Base-by-base conservation (phyloP, 2,329 filamentous ascomycete species). In the Ophiostoma australiae region DNA sequence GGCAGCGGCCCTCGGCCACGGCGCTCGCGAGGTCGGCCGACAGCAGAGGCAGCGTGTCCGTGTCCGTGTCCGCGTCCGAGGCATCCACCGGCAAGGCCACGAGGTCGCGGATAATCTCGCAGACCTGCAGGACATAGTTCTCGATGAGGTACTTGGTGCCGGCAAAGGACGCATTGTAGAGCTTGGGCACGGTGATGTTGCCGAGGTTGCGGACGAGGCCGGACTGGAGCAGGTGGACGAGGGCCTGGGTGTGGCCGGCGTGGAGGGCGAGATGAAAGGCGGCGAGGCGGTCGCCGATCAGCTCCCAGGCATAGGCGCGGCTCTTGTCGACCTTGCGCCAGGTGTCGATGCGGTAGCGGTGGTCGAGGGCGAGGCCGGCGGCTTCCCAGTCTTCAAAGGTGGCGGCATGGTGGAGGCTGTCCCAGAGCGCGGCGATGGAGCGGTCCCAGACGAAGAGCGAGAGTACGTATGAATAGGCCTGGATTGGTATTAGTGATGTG, bases 121-220 rank as follows among this genome's bases (percentile, higher is more conserved):
- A 91, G 48, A 97, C 90, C 77, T 94, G 89, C 0, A 90, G 89
- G 73, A 97, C 90, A 77, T 97, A 97, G 79, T 96, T 91, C 77
- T 97, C 93, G 73, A 97, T 96, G 67, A 97, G 82, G 70, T 91
- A 87, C 78, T 97, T 97, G 0, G 94, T 97, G 20, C 94, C 94
- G 1, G 91, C 90, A 77, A 95, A 95, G 15, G 92, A 91, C 72
- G 90, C 87, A 76, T 94, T 94, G 81, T 93, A 97, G 0, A 97
- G 83, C 73, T 89, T 89, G 1, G 92, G 88, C 1, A 90, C 87
- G 0, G 92, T 92, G 75, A 97, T 96, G 78, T 97, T 96, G 72
- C 93, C 94, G n/a, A 97, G 83, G 76, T 97, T 97, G 48, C 94
- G 89, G 39, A 97, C 86, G 23, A 91, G 83, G 3, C 89, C 93